Base-by-base conservation (phyloP, 2,329 filamentous ascomycete genomes). In the Chrysoporthe cubensis region DNA sequence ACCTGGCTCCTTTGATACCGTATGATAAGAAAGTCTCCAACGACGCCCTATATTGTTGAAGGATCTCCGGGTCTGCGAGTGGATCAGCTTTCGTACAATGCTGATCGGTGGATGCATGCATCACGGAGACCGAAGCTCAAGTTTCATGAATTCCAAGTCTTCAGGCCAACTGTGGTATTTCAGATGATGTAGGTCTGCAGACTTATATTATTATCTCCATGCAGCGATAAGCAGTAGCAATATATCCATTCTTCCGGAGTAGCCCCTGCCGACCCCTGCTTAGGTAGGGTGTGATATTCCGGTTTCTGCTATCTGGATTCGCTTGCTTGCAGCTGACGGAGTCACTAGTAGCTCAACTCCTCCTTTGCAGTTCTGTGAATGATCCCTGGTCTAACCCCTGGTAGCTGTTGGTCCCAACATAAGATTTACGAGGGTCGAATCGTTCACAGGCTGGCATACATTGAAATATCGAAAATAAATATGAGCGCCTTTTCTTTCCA, bases 271-370 rank as follows among this genome's bases (percentile, higher is more conserved):
- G 50, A 54, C 50, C 50, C 50, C 50, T 54, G 50, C 50, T 32
- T 26, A 32, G 50, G 21, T 52, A 54, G 13, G 50, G 50, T 54
- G 21, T 54, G 50, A 32, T 52, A 52, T 32, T 52, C 8, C 14
- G 13, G 48, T 21, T 34, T 54, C 7, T 16, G 50, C 32, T 7
- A 18, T 54, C 50, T 32, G 50, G 21, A 16, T 54, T 54, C 11
- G 50, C 50, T 32, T 54, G 21, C 50, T 54, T 54, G 26, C 48
- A 52, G 48, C 11, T 52, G 48, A 52, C 48, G n/a, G 48, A 52
- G 48, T 52, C 48, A 21, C 48, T 52, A 52, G 48, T 21, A 52
- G 26, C 48, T 32, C 21, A 21, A 13, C 14, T 21, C 21, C 26
- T 32, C n/a, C 4, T 26, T 26, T 52, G 48, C 26, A 34, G 9